Evolutionary conservation across 805 yeast species (phyloP), one percentile per base, ranked within the genome.

Genomic region (Kodamaea kakaduensis): DNA sequence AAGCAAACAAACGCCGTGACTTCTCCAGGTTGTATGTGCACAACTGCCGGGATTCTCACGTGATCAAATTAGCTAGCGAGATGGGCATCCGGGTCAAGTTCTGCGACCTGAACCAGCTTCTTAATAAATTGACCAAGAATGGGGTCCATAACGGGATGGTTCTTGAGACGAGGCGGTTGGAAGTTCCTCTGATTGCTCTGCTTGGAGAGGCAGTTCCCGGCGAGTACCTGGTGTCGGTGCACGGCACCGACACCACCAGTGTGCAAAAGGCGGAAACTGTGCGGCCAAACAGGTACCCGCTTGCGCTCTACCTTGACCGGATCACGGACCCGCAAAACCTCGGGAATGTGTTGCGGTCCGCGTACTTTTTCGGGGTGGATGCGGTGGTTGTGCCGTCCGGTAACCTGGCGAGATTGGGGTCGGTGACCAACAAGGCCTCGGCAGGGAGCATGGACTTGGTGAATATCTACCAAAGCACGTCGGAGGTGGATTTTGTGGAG

Each of bases 241-340:
- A 21, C 7, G 31, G 44, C 5, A 26, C 31, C 7, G 12, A 31
- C 17, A 37, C 31, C 17, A n/a, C n/a, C n/a, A n/a, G n/a, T n/a
- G n/a, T n/a, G n/a, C n/a, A n/a, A n/a, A n/a, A n/a, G n/a, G n/a
- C n/a, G n/a, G n/a, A n/a, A n/a, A n/a, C n/a, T n/a, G n/a, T 16
- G 6, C 18, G 29, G 19, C 9, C 8, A n/a, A n/a, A 8, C 9
- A 42, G 35, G 21, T 52, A 42, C 47, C 94, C 96, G 2, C 48
- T 88, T 12, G 96, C 87, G 0, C 45, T 87, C 3, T 86, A 71
- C 47, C 59, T 87, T 17, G 96, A 87, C 56, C 86, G 84, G 40
- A 69, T 88, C 28, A 76, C 84, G 9, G 96, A 87, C 55, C 90
- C 96, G 0, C 94, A 85, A 54, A 87, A 87, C 53, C 66, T 85